These are phyloP conservation scores for Castanospermum australe DNA, from an alignment of 306 rosid genomes.

Conservation along the genomic window DNA sequence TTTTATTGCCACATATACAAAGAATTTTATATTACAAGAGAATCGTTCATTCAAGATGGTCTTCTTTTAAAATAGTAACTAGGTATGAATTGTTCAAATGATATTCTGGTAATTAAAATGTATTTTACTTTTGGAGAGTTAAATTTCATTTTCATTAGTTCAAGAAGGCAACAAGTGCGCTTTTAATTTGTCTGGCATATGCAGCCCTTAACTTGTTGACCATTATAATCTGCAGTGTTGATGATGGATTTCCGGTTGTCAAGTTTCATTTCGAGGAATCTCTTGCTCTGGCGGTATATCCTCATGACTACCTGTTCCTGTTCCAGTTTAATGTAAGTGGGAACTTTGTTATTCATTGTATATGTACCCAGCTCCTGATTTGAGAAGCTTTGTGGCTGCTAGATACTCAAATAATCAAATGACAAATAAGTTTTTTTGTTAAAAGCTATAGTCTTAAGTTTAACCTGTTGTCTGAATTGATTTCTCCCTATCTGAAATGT, in stretches of 20 bases:
- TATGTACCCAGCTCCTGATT: not conserved
- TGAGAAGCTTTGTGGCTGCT: slow-evolving; percentile 17
- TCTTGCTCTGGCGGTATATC: slow-evolving; percentile 61
- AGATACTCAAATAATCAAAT: not conserved
- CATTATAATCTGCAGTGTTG: slow-evolving; percentile 61
- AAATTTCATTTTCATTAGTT: not conserved
- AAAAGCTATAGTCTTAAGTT: not conserved
- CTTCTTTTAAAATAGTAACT: slow-evolving; percentile 7
- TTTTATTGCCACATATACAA: slow-evolving; percentile 14
- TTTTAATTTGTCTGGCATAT: slow-evolving; percentile 14
- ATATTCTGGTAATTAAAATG: slow-evolving; percentile 18
- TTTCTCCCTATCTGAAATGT: slow-evolving; percentile 13
- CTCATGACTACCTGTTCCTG: slow-evolving; percentile 80
- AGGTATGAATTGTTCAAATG: slow-evolving; percentile 8
- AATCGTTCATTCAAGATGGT: slow-evolving; percentile 3
- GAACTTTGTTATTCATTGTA: slow-evolving; percentile 5
- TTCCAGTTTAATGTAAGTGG: slow-evolving; percentile 46
- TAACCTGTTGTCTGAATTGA: slow-evolving; percentile 1
- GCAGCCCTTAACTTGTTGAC: slow-evolving; percentile 23
- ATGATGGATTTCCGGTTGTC: slow-evolving; percentile 70
- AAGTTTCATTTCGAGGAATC: slow-evolving; percentile 59
- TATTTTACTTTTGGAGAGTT: not conserved
- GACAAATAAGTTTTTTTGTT: not conserved
- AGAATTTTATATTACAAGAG: not conserved
- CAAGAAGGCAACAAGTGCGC: slow-evolving; percentile 15